Evolutionary conservation across 345 rosid species (phyloP).

Genomic region (Salix exigua): DNA sequence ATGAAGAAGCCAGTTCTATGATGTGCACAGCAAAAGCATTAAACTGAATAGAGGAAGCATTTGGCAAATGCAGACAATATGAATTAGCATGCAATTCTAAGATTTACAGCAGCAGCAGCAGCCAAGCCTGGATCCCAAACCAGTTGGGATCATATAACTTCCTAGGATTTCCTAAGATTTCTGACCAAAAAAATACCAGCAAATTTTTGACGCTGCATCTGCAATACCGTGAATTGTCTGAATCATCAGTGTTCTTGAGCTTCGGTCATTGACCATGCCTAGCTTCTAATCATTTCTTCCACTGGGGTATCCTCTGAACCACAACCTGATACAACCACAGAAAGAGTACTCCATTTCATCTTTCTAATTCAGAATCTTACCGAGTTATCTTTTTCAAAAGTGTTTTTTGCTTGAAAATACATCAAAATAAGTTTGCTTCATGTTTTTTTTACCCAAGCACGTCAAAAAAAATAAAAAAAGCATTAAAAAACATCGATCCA

Average conservation of each 20-base stretch:
- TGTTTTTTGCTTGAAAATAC: no score
- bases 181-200: background rate
- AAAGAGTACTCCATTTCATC: background rate
- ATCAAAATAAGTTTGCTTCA: no score
- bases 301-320: constrained; percentile 79
- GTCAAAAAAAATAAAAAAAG: no score
- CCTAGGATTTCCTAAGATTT: background rate
- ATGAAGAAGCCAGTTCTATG: background rate
- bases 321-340: constrained; percentile 50
- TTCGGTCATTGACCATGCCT: background rate
- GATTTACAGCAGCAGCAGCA: background rate
- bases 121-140: background rate
- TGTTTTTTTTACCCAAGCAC: no score
- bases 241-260: background rate
- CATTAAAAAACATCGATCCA: no score
- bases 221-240: background rate
- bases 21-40: background rate
- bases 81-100: background rate
- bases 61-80: background rate
- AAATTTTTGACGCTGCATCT: background rate
- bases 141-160: background rate
- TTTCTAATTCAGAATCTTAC: background rate
- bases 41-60: background rate
- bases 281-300: constrained; percentile 59
- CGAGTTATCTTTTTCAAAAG: background rate